These are phyloP conservation scores for Amoebophrya sp. DNA, from an alignment of 169 alveolate genomes.

Conservation along the genomic window DNA sequence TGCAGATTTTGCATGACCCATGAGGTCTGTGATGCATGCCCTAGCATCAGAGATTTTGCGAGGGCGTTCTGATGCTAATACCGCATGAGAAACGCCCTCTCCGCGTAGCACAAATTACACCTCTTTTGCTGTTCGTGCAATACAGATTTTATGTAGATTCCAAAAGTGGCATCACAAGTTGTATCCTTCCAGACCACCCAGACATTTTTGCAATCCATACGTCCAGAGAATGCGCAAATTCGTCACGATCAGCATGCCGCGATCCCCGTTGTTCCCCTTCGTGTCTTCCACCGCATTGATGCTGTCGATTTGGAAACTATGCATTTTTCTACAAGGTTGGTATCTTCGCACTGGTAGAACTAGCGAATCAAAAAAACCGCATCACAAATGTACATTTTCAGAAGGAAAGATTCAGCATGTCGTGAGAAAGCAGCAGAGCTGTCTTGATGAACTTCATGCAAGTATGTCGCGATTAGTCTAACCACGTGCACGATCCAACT, in stretches of 20 bases:
- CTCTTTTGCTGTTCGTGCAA: too few species aligned
- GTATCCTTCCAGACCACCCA: too few species aligned
- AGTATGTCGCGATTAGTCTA: too few species aligned
- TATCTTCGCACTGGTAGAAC: neutral
- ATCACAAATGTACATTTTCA: conserved; percentile 43
- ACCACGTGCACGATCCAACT: too few species aligned
- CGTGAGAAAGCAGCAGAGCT: neutral
- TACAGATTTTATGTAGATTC: too few species aligned
- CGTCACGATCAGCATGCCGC: conserved; percentile 62
- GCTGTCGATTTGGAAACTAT: conserved; percentile 51
- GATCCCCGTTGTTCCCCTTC: conserved; percentile 68
- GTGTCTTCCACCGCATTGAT: conserved; percentile 64
- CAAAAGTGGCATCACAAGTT: too few species aligned
- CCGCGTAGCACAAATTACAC: neutral
- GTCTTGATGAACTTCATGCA: too few species aligned
- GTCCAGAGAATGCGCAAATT: conserved; percentile 58
- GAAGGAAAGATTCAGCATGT: conserved; percentile 36
- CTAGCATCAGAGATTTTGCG: too few species aligned
- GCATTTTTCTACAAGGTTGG: neutral
- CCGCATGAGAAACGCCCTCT: conserved; percentile 37
- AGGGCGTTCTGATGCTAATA: too few species aligned
- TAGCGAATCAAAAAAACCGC: neutral
- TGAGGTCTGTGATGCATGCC: too few species aligned
- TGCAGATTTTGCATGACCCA: too few species aligned
- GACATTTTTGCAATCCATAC: conserved; percentile 37